phyloP scores from a whole-genome alignment of 2,329 filamentous ascomycete genomes.

The Karstenula rhodostoma region DNA sequence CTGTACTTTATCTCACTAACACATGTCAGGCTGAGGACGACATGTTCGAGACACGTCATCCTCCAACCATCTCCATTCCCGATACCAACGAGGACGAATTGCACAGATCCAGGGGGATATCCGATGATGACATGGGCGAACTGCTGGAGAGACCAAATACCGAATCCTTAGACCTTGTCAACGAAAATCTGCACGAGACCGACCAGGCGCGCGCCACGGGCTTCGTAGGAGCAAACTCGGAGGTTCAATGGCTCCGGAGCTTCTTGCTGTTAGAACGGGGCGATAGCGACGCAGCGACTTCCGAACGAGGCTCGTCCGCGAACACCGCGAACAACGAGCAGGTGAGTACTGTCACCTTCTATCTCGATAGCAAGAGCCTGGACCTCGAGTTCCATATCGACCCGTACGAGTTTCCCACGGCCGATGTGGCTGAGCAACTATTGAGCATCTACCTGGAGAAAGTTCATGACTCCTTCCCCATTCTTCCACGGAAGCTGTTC shows the following conservation, averaged over 20 bases:
- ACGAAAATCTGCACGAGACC: conserved; percentile 39
- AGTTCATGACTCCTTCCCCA: conserved; percentile 51
- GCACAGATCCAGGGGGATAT: conserved; percentile 14
- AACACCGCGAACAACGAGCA: conserved; percentile 28
- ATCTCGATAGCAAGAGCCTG: conserved; percentile 41
- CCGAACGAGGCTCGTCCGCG: conserved; percentile 17
- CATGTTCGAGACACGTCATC: conserved; percentile 28
- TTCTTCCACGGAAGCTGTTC: conserved; percentile 45
- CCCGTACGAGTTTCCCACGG: conserved; percentile 42
- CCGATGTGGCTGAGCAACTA: conserved; percentile 42
- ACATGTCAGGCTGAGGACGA: conserved; percentile 37
- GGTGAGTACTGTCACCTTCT: conserved; percentile 44
- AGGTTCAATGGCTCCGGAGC: conserved; percentile 43
- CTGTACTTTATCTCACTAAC: conserved; percentile 15
- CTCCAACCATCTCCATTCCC: conserved; percentile 23
- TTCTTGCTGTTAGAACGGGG: conserved; percentile 31
- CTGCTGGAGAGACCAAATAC: conserved; percentile 26
- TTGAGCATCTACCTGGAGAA: conserved; percentile 49
- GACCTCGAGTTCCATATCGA: conserved; percentile 38
- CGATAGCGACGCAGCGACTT: conserved; percentile 18
- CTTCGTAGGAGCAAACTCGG: conserved; percentile 45
- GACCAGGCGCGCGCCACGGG: conserved; percentile 40
- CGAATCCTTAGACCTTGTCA: conserved; percentile 33
- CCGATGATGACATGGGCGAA: conserved; percentile 19
- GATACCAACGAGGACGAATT: conserved; percentile 31